phyloP scores from a whole-genome alignment of 306 rosid genomes.

The Erythrophleum fordii region DNA sequence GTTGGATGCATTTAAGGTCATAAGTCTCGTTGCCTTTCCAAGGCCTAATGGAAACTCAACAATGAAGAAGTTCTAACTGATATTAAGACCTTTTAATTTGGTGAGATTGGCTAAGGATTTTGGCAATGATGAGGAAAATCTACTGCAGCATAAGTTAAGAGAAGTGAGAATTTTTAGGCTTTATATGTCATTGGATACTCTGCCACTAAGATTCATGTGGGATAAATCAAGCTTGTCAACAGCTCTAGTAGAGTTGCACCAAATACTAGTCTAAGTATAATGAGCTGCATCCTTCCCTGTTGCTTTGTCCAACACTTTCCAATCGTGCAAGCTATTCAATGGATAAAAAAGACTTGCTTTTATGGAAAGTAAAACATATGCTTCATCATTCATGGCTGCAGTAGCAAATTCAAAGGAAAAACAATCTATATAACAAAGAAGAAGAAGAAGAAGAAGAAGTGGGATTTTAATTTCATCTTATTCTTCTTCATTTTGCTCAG shows the following conservation, averaged over 20 bases:
- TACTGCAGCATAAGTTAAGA: conserved; percentile 80
- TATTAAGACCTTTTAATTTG: conserved; percentile 63
- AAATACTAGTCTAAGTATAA: conserved; percentile 77
- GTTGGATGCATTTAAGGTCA: conserved; percentile 72
- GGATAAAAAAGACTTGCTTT: conserved; percentile 78
- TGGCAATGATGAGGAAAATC: conserved; percentile 70
- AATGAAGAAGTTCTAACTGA: conserved; percentile 77
- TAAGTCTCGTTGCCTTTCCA: conserved; percentile 53
- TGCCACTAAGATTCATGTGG: conserved; percentile 86
- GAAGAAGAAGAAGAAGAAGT: conserved; percentile 47
- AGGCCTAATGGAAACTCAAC: conserved; percentile 76
- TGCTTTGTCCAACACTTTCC: conserved; percentile 57
- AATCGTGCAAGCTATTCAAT: conserved; percentile 55
- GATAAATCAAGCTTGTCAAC: conserved; percentile 80
- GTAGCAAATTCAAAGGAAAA: conserved; percentile 38
- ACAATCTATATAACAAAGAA: conserved; percentile 55
- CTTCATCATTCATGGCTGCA: conserved; percentile 63
- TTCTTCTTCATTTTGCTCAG: conserved; percentile 43
- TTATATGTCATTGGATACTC: conserved; percentile 62
- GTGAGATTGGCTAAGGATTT: conserved; percentile 70
- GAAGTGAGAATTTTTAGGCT: conserved; percentile 56
- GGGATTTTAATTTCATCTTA: conserved; percentile 54
- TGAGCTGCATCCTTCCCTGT: conserved; percentile 45
- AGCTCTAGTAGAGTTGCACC: conserved; percentile 66
- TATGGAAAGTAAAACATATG: conserved; percentile 66